Evolutionary conservation across 2,329 filamentous ascomycete genomes (phyloP).

Genomic region (Chaetothyriales sp.): DNA sequence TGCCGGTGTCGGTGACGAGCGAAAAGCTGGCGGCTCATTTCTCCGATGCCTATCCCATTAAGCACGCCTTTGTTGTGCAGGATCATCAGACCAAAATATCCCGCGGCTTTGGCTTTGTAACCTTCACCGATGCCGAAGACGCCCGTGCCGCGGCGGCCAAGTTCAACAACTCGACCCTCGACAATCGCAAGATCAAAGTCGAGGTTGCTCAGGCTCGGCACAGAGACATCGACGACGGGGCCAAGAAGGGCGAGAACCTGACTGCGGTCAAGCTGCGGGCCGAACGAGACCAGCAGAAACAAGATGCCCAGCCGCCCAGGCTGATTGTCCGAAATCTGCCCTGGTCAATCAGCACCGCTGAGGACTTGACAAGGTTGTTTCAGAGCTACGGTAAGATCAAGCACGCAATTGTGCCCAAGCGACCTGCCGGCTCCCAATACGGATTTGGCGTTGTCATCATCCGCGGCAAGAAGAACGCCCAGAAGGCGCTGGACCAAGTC

Average conservation of each 20-base stretch:
- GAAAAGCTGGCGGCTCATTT: slow-evolving; percentile 79
- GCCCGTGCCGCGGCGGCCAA: slow-evolving; percentile 67
- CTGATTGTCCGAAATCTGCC: slow-evolving; percentile 86
- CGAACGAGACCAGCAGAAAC: slow-evolving; percentile 43
- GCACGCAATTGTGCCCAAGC: slow-evolving; percentile 66
- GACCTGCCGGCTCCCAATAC: slow-evolving; percentile 44
- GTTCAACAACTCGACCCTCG: slow-evolving; percentile 62
- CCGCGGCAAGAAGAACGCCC: slow-evolving; percentile 76
- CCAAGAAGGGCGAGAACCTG: slow-evolving; percentile 24
- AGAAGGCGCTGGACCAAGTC: slow-evolving; percentile 68
- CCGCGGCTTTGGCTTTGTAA: slow-evolving; percentile 91
- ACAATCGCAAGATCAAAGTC: slow-evolving; percentile 69
- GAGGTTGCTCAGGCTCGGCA: slow-evolving; percentile 80
- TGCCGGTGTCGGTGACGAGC: slow-evolving; percentile 64
- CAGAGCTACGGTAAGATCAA: slow-evolving; percentile 84
- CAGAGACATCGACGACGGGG: slow-evolving; percentile 42
- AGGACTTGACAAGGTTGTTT: slow-evolving; percentile 69
- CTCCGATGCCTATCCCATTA: slow-evolving; percentile 85
- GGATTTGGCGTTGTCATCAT: slow-evolving; percentile 92
- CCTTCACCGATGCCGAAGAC: slow-evolving; percentile 87
- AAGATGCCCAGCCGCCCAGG: slow-evolving; percentile 52
- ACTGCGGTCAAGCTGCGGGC: slow-evolving; percentile 27
- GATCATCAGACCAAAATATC: slow-evolving; percentile 78
- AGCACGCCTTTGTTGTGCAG: slow-evolving; percentile 84
- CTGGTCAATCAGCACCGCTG: slow-evolving; percentile 82